Conservation (phyloP, 177 flowering plant species). For the Telopea speciosissima region DNA sequence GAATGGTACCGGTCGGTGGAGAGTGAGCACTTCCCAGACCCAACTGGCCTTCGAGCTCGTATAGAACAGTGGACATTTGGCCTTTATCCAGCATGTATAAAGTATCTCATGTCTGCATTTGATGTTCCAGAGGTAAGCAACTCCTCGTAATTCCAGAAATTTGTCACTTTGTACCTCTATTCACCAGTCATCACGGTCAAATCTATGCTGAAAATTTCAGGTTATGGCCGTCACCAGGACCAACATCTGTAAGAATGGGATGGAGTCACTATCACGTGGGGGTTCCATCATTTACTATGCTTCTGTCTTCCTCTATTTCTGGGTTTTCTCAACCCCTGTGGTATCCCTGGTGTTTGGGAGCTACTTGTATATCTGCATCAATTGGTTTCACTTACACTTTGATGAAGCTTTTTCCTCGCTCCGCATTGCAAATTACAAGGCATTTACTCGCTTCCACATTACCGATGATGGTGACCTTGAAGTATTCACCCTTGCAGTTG, state of each 20-base stretch:
- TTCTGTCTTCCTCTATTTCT: conserved; percentile 86
- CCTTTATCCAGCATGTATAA: conserved; percentile 98
- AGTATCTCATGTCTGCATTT: conserved; percentile 99
- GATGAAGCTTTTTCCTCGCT: conserved; percentile 99
- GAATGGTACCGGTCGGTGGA: conserved; percentile 91
- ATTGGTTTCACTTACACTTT: conserved; percentile 96
- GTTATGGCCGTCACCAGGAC: conserved; percentile 96
- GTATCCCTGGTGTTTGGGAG: conserved; percentile 94
- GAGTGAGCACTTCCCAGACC: conserved; percentile 98
- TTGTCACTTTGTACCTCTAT: neutral
- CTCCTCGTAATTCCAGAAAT: neutral
- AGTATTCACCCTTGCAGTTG: conserved; percentile 93
- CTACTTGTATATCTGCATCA: conserved; percentile 91
- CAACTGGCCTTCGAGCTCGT: conserved; percentile 92
- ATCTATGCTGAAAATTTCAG: conserved; percentile 36
- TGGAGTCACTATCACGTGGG: conserved; percentile 73
- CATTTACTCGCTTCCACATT: conserved; percentile 90
- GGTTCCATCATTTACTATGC: conserved; percentile 78
- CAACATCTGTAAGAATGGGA: conserved; percentile 79
- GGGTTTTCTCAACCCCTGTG: conserved; percentile 98
- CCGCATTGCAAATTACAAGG: conserved; percentile 93
- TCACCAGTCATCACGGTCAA: neutral
- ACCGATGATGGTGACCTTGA: conserved; percentile 74
- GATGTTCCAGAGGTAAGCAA: conserved; percentile 90
- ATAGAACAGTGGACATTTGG: conserved; percentile 98